Evolutionary conservation across 805 yeast genomes (phyloP).

Genomic region (Zygosaccharomyces siamensis): DNA sequence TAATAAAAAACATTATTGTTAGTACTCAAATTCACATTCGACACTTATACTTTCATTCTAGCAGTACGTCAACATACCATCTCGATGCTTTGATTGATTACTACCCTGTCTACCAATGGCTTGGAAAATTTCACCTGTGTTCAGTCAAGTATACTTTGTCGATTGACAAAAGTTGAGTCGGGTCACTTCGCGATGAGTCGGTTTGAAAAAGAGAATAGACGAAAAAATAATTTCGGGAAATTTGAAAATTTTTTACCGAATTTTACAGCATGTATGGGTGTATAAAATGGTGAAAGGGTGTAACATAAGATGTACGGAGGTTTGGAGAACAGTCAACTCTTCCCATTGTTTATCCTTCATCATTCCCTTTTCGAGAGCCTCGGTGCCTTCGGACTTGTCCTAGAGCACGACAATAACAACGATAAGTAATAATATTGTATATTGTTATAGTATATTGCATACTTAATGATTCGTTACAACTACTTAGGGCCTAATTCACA

Average conservation of each 20-base stretch:
- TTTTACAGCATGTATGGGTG: neutral
- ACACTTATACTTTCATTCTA: neutral
- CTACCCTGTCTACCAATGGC: neutral
- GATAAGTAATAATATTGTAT: conserved; percentile 1
- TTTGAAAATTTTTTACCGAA: neutral
- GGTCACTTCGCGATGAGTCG: neutral
- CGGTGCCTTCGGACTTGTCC: neutral
- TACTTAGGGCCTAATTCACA: conserved; percentile 8
- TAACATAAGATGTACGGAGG: neutral
- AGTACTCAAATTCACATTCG: neutral
- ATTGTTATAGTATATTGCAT: conserved; percentile 6
- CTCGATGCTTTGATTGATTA: conserved; percentile 4
- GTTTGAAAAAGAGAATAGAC: neutral
- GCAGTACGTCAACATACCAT: conserved; percentile 2
- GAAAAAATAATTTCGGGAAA: neutral
- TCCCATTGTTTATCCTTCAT: too few species aligned
- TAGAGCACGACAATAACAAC: neutral
- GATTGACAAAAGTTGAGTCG: neutral
- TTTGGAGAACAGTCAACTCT: neutral
- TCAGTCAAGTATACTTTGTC: conserved; percentile 3
- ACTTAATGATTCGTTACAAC: conserved; percentile 6
- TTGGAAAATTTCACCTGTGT: conserved; percentile 1
- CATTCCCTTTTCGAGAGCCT: neutral
- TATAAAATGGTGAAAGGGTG: neutral
- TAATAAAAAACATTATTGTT: conserved; percentile 24